A percentile compares a stretch with the other conserved stretches of the same genome.
phyloP scores from a whole-genome alignment of 1,284 basidiomycete species.

The Papiliotrema nemorosa region DNA sequence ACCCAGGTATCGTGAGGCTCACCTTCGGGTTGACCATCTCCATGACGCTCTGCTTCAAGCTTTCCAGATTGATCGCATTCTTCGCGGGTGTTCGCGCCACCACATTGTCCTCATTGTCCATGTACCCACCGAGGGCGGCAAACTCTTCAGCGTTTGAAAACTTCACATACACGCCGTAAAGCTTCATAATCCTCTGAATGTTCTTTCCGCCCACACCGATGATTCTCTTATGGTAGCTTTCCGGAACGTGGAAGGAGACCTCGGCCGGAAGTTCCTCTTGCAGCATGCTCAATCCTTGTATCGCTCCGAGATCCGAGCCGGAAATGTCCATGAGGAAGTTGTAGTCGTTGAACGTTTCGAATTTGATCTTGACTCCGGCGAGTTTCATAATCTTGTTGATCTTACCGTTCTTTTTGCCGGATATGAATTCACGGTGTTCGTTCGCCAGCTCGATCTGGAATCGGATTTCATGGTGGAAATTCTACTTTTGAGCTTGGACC shows the following conservation, averaged over 20 bases:
- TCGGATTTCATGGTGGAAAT: slow-evolving; percentile 93
- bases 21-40: slow-evolving; percentile 96
- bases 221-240: slow-evolving; percentile 97
- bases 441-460: slow-evolving; percentile 98
- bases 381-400: slow-evolving; percentile 98
- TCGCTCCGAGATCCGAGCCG: slow-evolving; percentile 72
- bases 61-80: slow-evolving; percentile 92
- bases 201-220: slow-evolving; percentile 98
- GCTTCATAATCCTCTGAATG: slow-evolving; percentile 99
- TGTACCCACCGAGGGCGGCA: slow-evolving; percentile 87
- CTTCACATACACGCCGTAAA: slow-evolving; percentile 98
- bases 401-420: slow-evolving; percentile 96
- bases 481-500: slow-evolving; percentile 50
- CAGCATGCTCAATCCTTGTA: slow-evolving; percentile 82
- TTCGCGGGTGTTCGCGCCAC: slow-evolving; percentile 95
- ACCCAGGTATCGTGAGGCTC: slow-evolving; percentile 14
- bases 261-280: slow-evolving; percentile 99
- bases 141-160: slow-evolving; percentile 99
- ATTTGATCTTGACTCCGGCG: slow-evolving; percentile 95
- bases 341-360: slow-evolving; percentile 96
- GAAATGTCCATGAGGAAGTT: slow-evolving; percentile 97
- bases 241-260: slow-evolving; percentile 97
- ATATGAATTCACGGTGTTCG: slow-evolving; percentile 97
- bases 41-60: slow-evolving; percentile 94
- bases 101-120: slow-evolving; percentile 98